Percentiles rank a stretch among this genome's conserved stretches.
Evolutionary conservation across 257 asterid species (phyloP).

Genomic region (Nyctanthes arbortristis): DNA sequence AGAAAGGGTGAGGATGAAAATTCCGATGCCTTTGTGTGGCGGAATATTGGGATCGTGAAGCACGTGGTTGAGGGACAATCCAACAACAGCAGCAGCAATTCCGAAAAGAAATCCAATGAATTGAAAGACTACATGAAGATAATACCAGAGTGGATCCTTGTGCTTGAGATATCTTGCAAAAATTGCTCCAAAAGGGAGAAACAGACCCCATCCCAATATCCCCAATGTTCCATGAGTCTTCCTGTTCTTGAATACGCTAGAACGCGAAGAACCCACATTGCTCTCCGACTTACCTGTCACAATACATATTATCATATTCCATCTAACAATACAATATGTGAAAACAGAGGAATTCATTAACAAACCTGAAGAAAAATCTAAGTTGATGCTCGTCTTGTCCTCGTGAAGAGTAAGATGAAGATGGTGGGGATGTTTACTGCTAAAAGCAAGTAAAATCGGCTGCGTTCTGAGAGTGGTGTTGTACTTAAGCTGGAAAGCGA

Average conservation of each 20-base stretch:
- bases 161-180: slow-evolving; percentile 75
- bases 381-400: slow-evolving; percentile 56
- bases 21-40: slow-evolving; percentile 81
- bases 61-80: slow-evolving; percentile 60
- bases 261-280: slow-evolving; percentile 27
- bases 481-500: slow-evolving; percentile 80
- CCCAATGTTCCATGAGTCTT: slow-evolving; percentile 78
- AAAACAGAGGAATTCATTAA: too few relatives aligned
- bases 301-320: neutral
- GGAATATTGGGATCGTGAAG: slow-evolving; percentile 62
- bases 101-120: slow-evolving; percentile 75
- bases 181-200: slow-evolving; percentile 79
- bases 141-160: slow-evolving; percentile 63
- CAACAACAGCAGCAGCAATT: slow-evolving; percentile 65
- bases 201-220: slow-evolving; percentile 75
- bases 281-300: slow-evolving; percentile 45
- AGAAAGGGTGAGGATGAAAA: slow-evolving; percentile 67
- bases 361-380: slow-evolving; percentile 83
- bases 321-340: too few relatives aligned
- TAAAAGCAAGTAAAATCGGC: slow-evolving; percentile 74
- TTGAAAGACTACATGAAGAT: slow-evolving; percentile 69
- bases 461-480: slow-evolving; percentile 54
- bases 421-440: slow-evolving; percentile 73
- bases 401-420: slow-evolving; percentile 74
- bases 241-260: slow-evolving; percentile 43